These are phyloP conservation scores for Mercurialis annua DNA, from an alignment of 345 rosid genomes.

Conservation along the genomic window DNA sequence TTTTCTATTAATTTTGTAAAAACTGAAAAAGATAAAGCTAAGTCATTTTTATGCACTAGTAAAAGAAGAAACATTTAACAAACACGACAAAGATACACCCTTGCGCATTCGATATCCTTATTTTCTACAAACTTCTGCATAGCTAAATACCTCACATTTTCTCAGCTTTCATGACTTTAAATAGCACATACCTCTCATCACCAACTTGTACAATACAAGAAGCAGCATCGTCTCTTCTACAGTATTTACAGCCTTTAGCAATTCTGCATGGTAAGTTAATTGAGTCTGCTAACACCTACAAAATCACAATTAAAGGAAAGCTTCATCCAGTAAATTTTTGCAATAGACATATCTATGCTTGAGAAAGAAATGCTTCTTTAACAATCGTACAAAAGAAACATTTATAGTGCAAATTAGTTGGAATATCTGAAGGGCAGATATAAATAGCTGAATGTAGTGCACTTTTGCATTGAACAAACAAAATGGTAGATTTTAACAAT, in stretches of 20 bases:
- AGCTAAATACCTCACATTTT: background rate
- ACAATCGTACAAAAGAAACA: background rate
- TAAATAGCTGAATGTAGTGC: background rate
- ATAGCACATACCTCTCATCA: constrained; percentile 22
- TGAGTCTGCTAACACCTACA: constrained; percentile 28
- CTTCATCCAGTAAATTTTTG: background rate
- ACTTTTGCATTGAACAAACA: background rate
- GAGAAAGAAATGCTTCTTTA: background rate
- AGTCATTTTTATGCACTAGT: background rate
- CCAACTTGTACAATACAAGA: constrained; percentile 26
- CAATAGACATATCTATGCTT: background rate
- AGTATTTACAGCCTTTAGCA: constrained; percentile 32
- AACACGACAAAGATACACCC: background rate
- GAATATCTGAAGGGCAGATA: background rate
- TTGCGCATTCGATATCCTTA: background rate
- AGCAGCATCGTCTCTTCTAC: constrained; percentile 22
- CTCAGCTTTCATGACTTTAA: background rate
- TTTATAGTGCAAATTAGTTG: background rate
- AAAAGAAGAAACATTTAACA: background rate
- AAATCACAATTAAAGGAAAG: background rate
- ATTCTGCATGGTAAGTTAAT: constrained; percentile 32
- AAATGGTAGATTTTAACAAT: background rate
- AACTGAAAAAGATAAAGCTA: background rate
- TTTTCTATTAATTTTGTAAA: background rate
- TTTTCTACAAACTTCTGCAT: background rate